A percentile compares a stretch with the other conserved stretches of the same genome.
phyloP scores from a whole-genome alignment of 1,139 yeast genomes.

The Sugiyamaella paludigena region DNA sequence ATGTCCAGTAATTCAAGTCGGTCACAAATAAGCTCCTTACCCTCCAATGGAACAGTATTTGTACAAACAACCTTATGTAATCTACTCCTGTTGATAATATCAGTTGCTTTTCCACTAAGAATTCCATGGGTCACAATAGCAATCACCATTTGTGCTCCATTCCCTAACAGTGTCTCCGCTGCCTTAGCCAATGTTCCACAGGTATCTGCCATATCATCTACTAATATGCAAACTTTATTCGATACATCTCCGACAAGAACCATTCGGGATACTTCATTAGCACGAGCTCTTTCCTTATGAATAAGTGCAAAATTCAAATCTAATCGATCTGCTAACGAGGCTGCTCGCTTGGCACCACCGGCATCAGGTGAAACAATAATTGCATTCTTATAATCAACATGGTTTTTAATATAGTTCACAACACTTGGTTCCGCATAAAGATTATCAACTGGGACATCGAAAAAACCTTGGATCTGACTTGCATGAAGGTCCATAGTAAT shows the following conservation, averaged over 20 bases:
- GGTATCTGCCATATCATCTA: constrained; percentile 98
- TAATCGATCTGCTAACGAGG: constrained; percentile 87
- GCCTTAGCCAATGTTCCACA: constrained; percentile 97
- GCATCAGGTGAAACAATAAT: constrained; percentile 97
- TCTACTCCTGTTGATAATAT: constrained; percentile 74
- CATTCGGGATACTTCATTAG: constrained; percentile 93
- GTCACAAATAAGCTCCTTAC: constrained; percentile 65
- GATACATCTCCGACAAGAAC: constrained; percentile 95
- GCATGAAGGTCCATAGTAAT: constrained; percentile 98
- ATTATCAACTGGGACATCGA: constrained; percentile 94
- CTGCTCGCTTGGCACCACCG: constrained; percentile 98
- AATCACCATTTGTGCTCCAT: constrained; percentile 79
- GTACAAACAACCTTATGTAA: constrained; percentile 85
- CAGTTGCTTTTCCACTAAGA: constrained; percentile 81
- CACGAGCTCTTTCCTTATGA: constrained; percentile 93
- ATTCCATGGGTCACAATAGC: constrained; percentile 98
- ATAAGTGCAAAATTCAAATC: constrained; percentile 94
- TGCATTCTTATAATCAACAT: constrained; percentile 62
- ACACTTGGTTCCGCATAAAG: constrained; percentile 95
- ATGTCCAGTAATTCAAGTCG: constrained; percentile 81
- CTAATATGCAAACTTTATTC: constrained; percentile 81
- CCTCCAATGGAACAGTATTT: constrained; percentile 89
- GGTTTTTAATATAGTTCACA: constrained; percentile 78
- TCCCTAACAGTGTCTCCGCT: constrained; percentile 79
- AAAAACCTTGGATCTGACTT: constrained; percentile 95